Conservation (phyloP, 2,329 filamentous ascomycete species). For the Xylariaceae sp. region DNA sequence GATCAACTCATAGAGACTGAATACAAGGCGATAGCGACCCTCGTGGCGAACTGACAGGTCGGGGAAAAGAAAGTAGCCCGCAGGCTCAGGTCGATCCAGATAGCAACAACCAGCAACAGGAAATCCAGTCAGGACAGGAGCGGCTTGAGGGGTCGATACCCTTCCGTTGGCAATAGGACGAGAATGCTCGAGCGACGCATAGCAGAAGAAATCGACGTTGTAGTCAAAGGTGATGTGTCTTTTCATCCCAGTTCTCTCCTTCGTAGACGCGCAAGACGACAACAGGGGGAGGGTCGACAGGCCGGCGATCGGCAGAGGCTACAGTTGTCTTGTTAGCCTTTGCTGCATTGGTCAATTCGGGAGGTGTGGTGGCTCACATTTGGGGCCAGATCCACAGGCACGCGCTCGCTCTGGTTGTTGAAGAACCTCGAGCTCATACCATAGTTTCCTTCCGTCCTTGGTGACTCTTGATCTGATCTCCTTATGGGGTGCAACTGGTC, state of each 20-base stretch:
- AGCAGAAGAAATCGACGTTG: conserved; percentile 97
- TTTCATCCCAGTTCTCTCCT: conserved; percentile 54
- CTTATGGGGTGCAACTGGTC: conserved; percentile 20
- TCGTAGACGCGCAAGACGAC: conserved; percentile 86
- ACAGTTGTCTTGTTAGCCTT: conserved; percentile 11
- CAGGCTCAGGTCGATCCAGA: conserved; percentile 74
- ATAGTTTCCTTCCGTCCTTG: conserved; percentile 70
- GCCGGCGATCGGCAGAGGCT: conserved; percentile 84
- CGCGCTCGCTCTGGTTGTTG: conserved; percentile 92
- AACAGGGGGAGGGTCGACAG: conserved; percentile 91
- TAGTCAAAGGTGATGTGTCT: conserved; percentile 82
- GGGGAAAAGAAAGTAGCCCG: conserved; percentile 95
- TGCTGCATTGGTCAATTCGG: background rate
- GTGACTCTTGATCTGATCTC: conserved; percentile 54
- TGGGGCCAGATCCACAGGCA: conserved; percentile 91
- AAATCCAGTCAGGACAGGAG: conserved; percentile 87
- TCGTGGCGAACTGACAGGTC: conserved; percentile 95
- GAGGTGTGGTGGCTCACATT: conserved; percentile 57
- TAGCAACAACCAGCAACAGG: conserved; percentile 96
- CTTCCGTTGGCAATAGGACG: conserved; percentile 79
- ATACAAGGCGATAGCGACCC: conserved; percentile 84
- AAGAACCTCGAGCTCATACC: conserved; percentile 79
- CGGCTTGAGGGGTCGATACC: conserved; percentile 62
- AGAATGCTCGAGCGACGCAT: conserved; percentile 83
- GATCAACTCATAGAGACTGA: conserved; percentile 90